Conservation (phyloP, 495 filamentous ascomycete genomes). For the Tuber indicum region DNA sequence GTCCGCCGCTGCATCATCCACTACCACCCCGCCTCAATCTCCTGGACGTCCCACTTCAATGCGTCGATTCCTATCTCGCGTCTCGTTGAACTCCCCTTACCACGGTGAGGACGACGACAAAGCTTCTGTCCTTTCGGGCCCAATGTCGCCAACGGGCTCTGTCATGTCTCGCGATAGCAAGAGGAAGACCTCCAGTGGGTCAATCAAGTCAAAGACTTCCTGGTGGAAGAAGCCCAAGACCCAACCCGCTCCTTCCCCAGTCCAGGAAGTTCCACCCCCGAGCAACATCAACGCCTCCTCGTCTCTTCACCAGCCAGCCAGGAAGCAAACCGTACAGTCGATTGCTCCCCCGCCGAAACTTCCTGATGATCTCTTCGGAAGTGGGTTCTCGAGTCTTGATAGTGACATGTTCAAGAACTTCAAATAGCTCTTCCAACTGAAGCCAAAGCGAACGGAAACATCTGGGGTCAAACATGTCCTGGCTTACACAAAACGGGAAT, state of each 20-base stretch:
- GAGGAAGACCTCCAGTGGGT: slow-evolving; percentile 17
- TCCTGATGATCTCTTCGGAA: slow-evolving; percentile 50
- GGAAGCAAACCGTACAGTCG: slow-evolving; percentile 29
- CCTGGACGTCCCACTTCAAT: slow-evolving; percentile 41
- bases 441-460: not conserved
- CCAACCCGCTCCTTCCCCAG: slow-evolving; percentile 23
- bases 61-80: slow-evolving; percentile 45
- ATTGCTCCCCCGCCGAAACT: slow-evolving; percentile 54
- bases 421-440: slow-evolving; percentile 37
- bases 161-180: slow-evolving; percentile 40
- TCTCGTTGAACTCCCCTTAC: slow-evolving; percentile 43
- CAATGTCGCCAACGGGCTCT: slow-evolving; percentile 34
- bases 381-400: slow-evolving; percentile 50
- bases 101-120: slow-evolving; percentile 37
- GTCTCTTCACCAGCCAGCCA: slow-evolving; percentile 44
- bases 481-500: not conserved
- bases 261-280: slow-evolving; percentile 29
- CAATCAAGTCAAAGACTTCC: slow-evolving; percentile 33
- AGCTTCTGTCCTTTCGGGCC: slow-evolving; percentile 29
- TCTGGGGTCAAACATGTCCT: not conserved
- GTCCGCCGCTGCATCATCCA: slow-evolving; percentile 25
- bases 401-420: slow-evolving; percentile 58
- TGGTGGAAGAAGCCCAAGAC: slow-evolving; percentile 38
- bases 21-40: slow-evolving; percentile 36
- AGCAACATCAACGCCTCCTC: not conserved